Base-by-base conservation (phyloP, 129 eudicot species). In the Helianthus tuberosus region DNA sequence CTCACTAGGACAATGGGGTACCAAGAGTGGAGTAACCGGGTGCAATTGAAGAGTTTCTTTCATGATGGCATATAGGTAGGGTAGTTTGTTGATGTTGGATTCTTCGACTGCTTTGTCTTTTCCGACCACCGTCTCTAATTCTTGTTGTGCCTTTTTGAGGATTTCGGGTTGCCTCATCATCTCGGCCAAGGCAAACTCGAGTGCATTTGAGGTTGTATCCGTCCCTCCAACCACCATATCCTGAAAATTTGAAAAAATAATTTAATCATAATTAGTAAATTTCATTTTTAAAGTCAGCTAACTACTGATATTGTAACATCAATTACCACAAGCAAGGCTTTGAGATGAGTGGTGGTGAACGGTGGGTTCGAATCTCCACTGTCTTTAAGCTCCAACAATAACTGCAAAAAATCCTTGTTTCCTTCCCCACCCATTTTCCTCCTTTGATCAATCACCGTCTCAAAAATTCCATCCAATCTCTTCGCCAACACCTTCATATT, bases 221-320 rank as follows among this genome's bases (percentile, higher is more conserved):
- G 91, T 86, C 64, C 96, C 96, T 3, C 91, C 96, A 1, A 73
- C 75, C 43, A 89, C 87, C 89, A 89, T 86, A 65, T 89, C 96
- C 96, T 89, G 75, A 4, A 55, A 52, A 20, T n/a, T 49, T n/a
- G 23, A 51, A 54, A 13, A 7, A 0, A 27, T 13, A n/a, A 27
- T 17, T 17, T 8, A 50, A 4, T 5, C 32, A 27, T 27, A 32
- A 48, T 48, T 14, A 16, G 35, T 11, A 6, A 61, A 35, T 3
- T 44, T n/a, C 9, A 5, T 27, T 1, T 27, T 27, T 27, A 27
- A 27, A 27, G 32, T 27, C n/a, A n/a, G n/a, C n/a, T n/a, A n/a
- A n/a, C 32, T 27, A 27, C 3, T 27, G 32, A 27, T 27, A 27
- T 27, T 27, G 32, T 27, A 27, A 27, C 32, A 27, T 1, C 32